These are phyloP conservation scores for Gyrodon lividus DNA, from an alignment of 768 basidiomycete species.

Conservation along the genomic window DNA sequence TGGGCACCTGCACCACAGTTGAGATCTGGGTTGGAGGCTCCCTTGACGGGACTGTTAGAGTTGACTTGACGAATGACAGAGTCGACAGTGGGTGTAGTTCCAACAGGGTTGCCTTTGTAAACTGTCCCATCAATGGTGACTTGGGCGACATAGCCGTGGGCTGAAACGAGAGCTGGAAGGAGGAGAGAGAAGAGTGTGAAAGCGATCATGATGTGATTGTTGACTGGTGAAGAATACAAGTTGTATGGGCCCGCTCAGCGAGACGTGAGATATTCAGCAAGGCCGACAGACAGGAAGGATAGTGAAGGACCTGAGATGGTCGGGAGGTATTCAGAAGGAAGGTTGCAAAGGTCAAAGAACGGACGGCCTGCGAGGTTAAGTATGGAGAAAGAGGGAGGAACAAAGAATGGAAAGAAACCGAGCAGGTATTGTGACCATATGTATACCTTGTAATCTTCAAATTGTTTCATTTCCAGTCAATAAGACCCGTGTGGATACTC, in stretches of 20 bases:
- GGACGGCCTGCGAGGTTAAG: neutral
- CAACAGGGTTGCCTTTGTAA: conserved; percentile 33
- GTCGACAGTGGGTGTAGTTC: conserved; percentile 21
- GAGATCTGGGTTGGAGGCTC: conserved; percentile 49
- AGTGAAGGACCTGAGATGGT: neutral
- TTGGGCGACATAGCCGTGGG: conserved; percentile 28
- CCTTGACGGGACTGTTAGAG: conserved; percentile 50
- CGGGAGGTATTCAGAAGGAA: neutral
- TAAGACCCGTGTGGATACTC: no score
- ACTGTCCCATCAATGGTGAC: conserved; percentile 27
- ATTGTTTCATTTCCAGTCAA: neutral
- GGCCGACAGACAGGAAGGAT: conserved; percentile 1
- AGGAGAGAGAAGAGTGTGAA: conserved; percentile 13
- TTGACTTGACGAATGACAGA: conserved; percentile 44
- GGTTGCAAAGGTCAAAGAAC: neutral
- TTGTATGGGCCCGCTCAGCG: conserved; percentile 23
- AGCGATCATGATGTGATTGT: conserved; percentile 13
- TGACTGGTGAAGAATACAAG: neutral
- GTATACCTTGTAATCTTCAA: no score
- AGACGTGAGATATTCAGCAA: conserved; percentile 2
- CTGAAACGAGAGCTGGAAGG: conserved; percentile 24
- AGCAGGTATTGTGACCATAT: neutral
- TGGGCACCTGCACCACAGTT: conserved; percentile 58
- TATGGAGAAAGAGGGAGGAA: neutral
- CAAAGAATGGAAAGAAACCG: neutral